phyloP scores from a whole-genome alignment of 2,329 filamentous ascomycete species.

The Claviceps sp. region DNA sequence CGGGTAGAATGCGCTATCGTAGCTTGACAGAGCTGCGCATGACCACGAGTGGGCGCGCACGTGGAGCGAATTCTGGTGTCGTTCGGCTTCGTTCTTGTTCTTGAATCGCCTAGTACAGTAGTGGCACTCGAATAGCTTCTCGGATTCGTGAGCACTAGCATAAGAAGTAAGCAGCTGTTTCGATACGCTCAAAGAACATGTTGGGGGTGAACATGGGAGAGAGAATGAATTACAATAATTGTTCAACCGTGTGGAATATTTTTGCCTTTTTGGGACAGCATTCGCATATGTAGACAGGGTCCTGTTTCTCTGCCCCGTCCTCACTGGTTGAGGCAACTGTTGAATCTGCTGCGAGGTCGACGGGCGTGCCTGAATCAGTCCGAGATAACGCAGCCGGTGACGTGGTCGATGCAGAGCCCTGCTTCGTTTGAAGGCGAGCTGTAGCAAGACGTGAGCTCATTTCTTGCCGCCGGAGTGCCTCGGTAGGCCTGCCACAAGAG shows the following conservation, averaged over 20 bases:
- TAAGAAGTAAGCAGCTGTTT: background rate
- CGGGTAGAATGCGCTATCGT: constrained; percentile 74
- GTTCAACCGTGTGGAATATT: constrained; percentile 76
- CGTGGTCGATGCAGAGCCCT: constrained; percentile 27
- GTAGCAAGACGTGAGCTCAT: constrained; percentile 37
- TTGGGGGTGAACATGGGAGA: background rate
- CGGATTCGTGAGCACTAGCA: constrained; percentile 68
- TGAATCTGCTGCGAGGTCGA: constrained; percentile 29
- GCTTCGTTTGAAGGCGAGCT: constrained; percentile 30
- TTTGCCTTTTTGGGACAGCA: constrained; percentile 97
- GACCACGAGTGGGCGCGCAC: constrained; percentile 92
- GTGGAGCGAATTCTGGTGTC: constrained; percentile 91
- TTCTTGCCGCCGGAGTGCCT: constrained; percentile 33
- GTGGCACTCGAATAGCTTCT: constrained; percentile 90
- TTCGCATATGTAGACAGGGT: constrained; percentile 57
- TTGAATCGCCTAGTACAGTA: constrained; percentile 96
- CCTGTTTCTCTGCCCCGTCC: too few species aligned
- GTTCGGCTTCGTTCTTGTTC: constrained; percentile 96
- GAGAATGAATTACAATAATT: constrained; percentile 54
- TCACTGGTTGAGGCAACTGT: constrained; percentile 30
- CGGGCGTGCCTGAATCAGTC: constrained; percentile 33
- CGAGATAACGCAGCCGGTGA: constrained; percentile 26
- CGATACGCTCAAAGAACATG: too few species aligned
- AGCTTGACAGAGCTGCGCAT: constrained; percentile 70
- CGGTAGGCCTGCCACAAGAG: constrained; percentile 19